Percentiles rank a stretch among this genome's conserved stretches.
These are phyloP conservation scores for Globisporangium perplexum DNA, from an alignment of 352 stramenopile species.

Conservation along the genomic window DNA sequence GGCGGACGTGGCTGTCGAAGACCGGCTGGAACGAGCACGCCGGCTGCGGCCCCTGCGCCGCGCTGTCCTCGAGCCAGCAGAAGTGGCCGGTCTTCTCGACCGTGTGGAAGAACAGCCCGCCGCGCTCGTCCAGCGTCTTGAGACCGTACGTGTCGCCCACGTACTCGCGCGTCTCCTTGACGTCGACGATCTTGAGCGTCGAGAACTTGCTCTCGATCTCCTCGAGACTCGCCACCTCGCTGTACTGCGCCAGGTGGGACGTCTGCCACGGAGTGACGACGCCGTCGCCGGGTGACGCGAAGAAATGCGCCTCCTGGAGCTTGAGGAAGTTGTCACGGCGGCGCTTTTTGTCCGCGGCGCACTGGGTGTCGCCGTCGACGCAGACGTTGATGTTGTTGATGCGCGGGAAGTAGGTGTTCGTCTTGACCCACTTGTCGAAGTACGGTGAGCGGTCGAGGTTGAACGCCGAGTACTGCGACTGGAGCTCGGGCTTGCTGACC, in stretches of 20 bases:
- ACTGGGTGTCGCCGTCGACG: background rate
- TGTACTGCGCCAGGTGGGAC: conserved; percentile 14
- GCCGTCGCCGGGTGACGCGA: conserved; percentile 17
- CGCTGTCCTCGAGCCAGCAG: background rate
- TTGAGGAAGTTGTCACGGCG: conserved; percentile 9
- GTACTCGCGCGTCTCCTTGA: conserved; percentile 20
- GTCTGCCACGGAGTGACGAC: conserved; percentile 17
- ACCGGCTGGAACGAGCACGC: background rate
- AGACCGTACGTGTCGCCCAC: conserved; percentile 21
- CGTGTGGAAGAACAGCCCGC: conserved; percentile 1
- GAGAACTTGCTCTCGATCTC: conserved; percentile 13
- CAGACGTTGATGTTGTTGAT: conserved; percentile 28
- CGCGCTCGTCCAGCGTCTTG: conserved; percentile 12
- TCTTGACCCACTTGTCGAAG: conserved; percentile 9
- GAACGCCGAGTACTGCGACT: conserved; percentile 19
- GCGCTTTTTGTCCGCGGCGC: background rate
- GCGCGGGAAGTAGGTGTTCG: conserved; percentile 18
- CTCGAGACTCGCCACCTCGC: conserved; percentile 3
- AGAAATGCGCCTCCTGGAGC: conserved; percentile 17
- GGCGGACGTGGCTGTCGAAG: background rate
- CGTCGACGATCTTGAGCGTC: conserved; percentile 6
- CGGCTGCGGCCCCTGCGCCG: background rate
- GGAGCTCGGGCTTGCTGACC: conserved; percentile 9
- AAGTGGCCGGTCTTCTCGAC: background rate
- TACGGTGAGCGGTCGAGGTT: conserved; percentile 18